phyloP scores from a whole-genome alignment of 2,329 filamentous ascomycete genomes.

The Exserohilum turcica region DNA sequence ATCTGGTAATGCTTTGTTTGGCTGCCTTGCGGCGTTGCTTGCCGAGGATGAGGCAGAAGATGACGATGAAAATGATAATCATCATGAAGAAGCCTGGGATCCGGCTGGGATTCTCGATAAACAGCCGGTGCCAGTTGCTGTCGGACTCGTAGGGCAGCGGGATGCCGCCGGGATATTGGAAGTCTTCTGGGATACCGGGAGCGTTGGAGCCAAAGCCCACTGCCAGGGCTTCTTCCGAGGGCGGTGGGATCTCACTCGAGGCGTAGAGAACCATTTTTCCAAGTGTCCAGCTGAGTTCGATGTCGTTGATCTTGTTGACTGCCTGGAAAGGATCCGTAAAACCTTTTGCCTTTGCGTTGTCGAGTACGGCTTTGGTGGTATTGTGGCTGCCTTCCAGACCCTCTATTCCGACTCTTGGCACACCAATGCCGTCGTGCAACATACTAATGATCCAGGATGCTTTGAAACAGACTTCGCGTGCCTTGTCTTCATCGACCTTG shows the following conservation, averaged over 20 bases:
- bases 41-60: constrained; percentile 76
- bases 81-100: constrained; percentile 79
- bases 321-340: constrained; percentile 88
- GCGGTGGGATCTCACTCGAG: constrained; percentile 79
- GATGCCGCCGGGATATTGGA: constrained; percentile 73
- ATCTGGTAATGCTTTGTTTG: constrained; percentile 60
- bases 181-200: constrained; percentile 71
- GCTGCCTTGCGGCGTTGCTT: constrained; percentile 70
- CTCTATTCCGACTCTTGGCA: constrained; percentile 84
- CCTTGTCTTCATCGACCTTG: constrained; percentile 73
- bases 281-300: constrained; percentile 95
- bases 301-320: constrained; percentile 86
- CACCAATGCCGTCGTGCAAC: constrained; percentile 91
- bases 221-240: constrained; percentile 65
- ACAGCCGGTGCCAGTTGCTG: constrained; percentile 63
- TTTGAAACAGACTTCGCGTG: constrained; percentile 93
- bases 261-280: constrained; percentile 97
- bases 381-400: constrained; percentile 64
- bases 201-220: constrained; percentile 93
- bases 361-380: constrained; percentile 70
- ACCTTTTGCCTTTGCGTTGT: constrained; percentile 72
- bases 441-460: constrained; percentile 98
- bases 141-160: constrained; percentile 56
- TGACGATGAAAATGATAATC: constrained; percentile 70
- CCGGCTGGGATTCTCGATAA: constrained; percentile 68